Evolutionary conservation across 352 stramenopile genomes (phyloP), one percentile per base, ranked within the genome.

Genomic region (Pythium graminicola): DNA sequence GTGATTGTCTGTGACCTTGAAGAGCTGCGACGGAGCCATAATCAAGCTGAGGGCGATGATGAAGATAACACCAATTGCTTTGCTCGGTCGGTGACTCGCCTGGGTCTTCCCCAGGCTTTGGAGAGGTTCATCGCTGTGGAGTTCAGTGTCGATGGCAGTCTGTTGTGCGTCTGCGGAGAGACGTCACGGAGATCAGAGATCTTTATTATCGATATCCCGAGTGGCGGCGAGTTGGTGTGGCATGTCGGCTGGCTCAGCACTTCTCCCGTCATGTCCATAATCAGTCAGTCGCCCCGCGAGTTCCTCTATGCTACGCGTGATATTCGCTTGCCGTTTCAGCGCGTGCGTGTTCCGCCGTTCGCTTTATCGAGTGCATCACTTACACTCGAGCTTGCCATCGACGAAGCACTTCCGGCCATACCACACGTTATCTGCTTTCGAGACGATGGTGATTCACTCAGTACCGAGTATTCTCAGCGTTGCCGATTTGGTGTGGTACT

Each of bases 401-500:
- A 42, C 1, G 13, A 7, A 6, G 40, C 20, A 6, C 23, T 54
- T n/a, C 32, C 50, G 1, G 23, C 45, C 14, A 8, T 32, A n/a
- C 31, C 43, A 1, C 41, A 44, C 2, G 3, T 32, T 0, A 17
- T 65, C 10, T 32, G 49, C 36, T 64, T 47, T 29, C 56, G 56
- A 20, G 56, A 59, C 16, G 56, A 64, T 17, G 27, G 33, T 20
- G 23, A 14, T 13, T 0, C 26, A n/a, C n/a, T n/a, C n/a, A n/a
- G n/a, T n/a, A n/a, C n/a, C n/a, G n/a, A n/a, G n/a, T n/a, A n/a
- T n/a, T n/a, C n/a, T 10, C 43, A 39, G 16, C 47, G 35, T n/a
- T 60, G 26, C 26, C 57, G 50, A 2, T 65, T 62, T 33, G 47
- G 4, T 22, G 42, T 57, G 1, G 53, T 39, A 4, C 24, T 67